Conservation (phyloP, 2,329 filamentous ascomycete genomes). For the Venturia carpophila region DNA sequence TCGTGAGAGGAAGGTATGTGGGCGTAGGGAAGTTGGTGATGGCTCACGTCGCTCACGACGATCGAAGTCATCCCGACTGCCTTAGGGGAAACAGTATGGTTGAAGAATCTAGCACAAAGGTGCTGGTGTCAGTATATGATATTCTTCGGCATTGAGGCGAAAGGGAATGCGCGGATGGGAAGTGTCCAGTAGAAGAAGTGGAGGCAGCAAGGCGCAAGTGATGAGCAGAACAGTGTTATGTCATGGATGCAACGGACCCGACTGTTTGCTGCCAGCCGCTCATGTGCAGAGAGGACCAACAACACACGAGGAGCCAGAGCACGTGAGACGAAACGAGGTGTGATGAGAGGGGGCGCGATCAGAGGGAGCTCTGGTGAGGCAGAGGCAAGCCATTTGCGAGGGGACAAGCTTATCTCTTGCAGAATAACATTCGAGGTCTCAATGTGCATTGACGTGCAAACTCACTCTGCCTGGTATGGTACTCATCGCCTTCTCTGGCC, state of each 20-base stretch:
- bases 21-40: conserved; percentile 58
- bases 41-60: conserved; percentile 60
- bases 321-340: neutral
- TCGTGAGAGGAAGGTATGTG: conserved; percentile 32
- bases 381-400: neutral
- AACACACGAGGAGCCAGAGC: neutral
- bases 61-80: conserved; percentile 47
- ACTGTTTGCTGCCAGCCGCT: neutral
- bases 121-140: neutral
- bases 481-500: neutral
- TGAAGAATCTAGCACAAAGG: neutral
- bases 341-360: neutral
- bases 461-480: conserved; percentile 1
- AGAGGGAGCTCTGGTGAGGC: neutral
- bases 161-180: neutral
- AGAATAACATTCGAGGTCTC: neutral
- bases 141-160: neutral
- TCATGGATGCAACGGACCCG: neutral
- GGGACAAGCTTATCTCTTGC: neutral
- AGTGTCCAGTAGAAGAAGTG: neutral
- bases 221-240: neutral
- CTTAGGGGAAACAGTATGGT: conserved; percentile 1
- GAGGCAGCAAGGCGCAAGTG: neutral
- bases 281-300: neutral
- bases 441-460: neutral